A percentile compares a stretch with the other conserved stretches of the same genome.
Conservation (phyloP, 768 basidiomycete species). For the Tulasnella sp. region DNA sequence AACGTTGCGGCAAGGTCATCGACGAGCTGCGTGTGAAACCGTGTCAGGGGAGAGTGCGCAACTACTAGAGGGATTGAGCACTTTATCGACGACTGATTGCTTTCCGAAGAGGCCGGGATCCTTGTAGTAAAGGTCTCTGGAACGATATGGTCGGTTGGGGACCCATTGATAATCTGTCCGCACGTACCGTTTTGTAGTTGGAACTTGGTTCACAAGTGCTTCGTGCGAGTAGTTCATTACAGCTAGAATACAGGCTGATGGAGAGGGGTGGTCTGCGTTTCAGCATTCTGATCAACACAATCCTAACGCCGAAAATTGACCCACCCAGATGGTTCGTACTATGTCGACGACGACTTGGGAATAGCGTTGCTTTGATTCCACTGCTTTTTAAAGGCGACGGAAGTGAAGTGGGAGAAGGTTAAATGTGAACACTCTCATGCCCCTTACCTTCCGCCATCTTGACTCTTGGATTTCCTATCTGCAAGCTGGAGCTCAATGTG, state of each 20-base stretch:
- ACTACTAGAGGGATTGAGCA: constrained; percentile 36
- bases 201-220: constrained; percentile 50
- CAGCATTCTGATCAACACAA: background rate
- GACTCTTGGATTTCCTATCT: background rate
- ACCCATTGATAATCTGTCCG: constrained; percentile 15
- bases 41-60: constrained; percentile 13
- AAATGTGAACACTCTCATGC: background rate
- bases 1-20: constrained; percentile 89
- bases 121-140: constrained; percentile 83
- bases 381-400: constrained; percentile 10
- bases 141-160: background rate
- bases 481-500: background rate
- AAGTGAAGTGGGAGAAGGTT: background rate
- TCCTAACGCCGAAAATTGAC: background rate
- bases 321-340: background rate
- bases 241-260: constrained; percentile 61
- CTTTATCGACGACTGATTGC: constrained; percentile 76
- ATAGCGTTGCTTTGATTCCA: constrained; percentile 17
- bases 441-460: background rate
- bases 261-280: too few relatives aligned
- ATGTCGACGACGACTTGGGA: background rate
- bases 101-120: constrained; percentile 73
- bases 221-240: constrained; percentile 68
- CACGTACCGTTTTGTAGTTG: constrained; percentile 61
- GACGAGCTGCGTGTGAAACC: constrained; percentile 55